A percentile compares a stretch with the other conserved stretches of the same genome.
These are phyloP conservation scores for Pythium pyrilobum DNA, from an alignment of 352 stramenopile genomes.

Conservation along the genomic window DNA sequence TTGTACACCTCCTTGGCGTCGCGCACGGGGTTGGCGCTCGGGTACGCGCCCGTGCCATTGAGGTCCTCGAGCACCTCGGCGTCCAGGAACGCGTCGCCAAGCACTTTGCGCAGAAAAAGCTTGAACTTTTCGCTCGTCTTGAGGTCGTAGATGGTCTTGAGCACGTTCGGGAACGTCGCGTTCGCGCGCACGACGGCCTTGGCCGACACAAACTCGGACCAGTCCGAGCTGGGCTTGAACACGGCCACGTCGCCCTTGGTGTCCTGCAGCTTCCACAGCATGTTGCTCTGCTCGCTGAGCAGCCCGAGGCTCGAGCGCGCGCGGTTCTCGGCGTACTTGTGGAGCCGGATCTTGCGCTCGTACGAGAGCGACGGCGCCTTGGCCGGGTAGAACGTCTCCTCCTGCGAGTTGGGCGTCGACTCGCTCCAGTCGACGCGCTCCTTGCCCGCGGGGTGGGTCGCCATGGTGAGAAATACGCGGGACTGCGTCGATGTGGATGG, in stretches of 20 bases:
- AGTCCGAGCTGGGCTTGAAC: slow-evolving; percentile 83
- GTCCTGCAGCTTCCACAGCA: slow-evolving; percentile 80
- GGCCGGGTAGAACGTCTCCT: slow-evolving; percentile 46
- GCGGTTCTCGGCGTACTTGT: slow-evolving; percentile 84
- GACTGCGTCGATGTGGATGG: not conserved
- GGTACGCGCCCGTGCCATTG: slow-evolving; percentile 74
- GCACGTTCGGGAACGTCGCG: slow-evolving; percentile 69
- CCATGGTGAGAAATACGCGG: not conserved
- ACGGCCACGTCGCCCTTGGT: slow-evolving; percentile 75
- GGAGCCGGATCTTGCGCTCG: slow-evolving; percentile 75
- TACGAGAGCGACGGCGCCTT: slow-evolving; percentile 81
- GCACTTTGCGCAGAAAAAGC: slow-evolving; percentile 74
- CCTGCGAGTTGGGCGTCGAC: slow-evolving; percentile 57
- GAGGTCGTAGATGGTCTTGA: slow-evolving; percentile 83
- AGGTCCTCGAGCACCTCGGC: slow-evolving; percentile 81
- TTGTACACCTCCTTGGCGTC: slow-evolving; percentile 81
- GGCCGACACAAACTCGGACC: slow-evolving; percentile 81
- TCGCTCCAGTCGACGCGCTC: slow-evolving; percentile 55
- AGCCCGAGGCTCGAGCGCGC: slow-evolving; percentile 72
- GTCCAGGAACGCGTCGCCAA: slow-evolving; percentile 79
- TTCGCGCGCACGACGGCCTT: slow-evolving; percentile 78
- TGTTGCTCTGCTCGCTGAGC: slow-evolving; percentile 64
- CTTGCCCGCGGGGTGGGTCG: not conserved
- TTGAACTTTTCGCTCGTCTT: slow-evolving; percentile 84
- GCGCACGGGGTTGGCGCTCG: slow-evolving; percentile 57